Evolutionary conservation across 2,329 filamentous ascomycete genomes (phyloP), one percentile per base, ranked within the genome.

Genomic region (Aureobasidium mangrovei): DNA sequence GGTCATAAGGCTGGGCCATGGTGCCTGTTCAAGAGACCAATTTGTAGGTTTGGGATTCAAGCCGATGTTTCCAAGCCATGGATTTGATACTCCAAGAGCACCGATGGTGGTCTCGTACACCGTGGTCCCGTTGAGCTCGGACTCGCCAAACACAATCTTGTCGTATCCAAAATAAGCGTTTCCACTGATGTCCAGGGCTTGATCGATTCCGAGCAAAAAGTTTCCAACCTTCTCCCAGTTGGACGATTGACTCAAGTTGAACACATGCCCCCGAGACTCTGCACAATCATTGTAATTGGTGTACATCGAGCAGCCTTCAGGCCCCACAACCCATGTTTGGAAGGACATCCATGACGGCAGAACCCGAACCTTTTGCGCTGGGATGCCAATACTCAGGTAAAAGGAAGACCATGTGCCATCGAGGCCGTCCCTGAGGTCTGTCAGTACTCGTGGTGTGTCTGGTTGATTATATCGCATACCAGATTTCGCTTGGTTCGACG

Each of bases 391-490:
- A 61, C 72, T 78, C 57, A 90, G 73, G 9, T 73, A 74, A 59
- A 88, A 81, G 5, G 84, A 80, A 12, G 85, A 88, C 86, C 86
- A 91, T 58, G 77, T 77, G 7, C 85, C 85, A 64, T 88, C 84
- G 59, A 79, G 75, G 45, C 82, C 82, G 58, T 79, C 76, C 80
- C 80, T 82, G 7, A 10, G 7, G n/a, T 18, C 8, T 44, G 42
- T 59, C 38, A 59, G 58, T 31, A 57, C 53, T 62, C 3, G 6
- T 24, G 28, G 5, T 8, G 7, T 6, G 4, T 18, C 7, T n/a
- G 8, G 10, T 35, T 7, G 1, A 28, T 3, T 2, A 18, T 33
- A 10, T 35, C n/a, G 28, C 38, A 35, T 42, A 51, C 47, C 47
- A 68, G 44, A 63, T 62, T 57, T 65, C 57, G 46, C 63, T 61